Percentiles rank a stretch among this genome's conserved stretches.
Conservation (phyloP, 352 stramenopile species). For the Halophytophthora batemanensis region DNA sequence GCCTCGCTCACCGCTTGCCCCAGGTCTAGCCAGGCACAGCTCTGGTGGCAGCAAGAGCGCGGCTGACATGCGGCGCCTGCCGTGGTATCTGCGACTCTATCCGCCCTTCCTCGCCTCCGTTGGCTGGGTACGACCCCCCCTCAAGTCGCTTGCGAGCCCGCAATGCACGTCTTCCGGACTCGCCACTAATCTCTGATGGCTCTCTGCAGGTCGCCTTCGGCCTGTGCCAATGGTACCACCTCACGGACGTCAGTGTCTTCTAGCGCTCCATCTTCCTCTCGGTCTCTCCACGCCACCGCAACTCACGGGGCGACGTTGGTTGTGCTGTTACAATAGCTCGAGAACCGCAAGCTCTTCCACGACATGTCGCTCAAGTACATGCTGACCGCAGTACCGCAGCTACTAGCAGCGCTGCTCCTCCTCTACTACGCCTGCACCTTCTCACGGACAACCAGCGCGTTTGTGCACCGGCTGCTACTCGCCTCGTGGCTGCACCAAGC, state of each 20-base stretch:
- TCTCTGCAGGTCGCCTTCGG: slow-evolving; percentile 27
- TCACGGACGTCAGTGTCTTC: slow-evolving; percentile 36
- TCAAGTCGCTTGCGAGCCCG: not conserved
- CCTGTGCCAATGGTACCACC: slow-evolving; percentile 56
- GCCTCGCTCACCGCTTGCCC: no score
- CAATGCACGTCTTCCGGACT: not conserved
- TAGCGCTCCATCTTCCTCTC: not conserved
- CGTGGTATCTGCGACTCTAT: slow-evolving; percentile 29
- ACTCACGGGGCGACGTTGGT: not conserved
- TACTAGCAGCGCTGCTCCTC: slow-evolving; percentile 38
- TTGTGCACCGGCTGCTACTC: slow-evolving; percentile 47
- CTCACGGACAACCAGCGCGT: slow-evolving; percentile 28
- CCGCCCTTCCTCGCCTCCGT: slow-evolving; percentile 24
- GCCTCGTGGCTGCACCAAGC: slow-evolving; percentile 57
- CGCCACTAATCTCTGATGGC: slow-evolving; percentile 1
- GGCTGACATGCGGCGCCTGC: not conserved
- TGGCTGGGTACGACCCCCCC: slow-evolving; percentile 18
- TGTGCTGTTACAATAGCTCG: slow-evolving; percentile 15
- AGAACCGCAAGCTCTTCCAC: slow-evolving; percentile 30
- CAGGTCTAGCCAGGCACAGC: no score
- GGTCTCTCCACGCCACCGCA: not conserved
- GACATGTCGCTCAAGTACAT: slow-evolving; percentile 59
- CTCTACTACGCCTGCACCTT: slow-evolving; percentile 71
- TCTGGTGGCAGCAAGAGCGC: no score
- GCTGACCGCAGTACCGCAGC: slow-evolving; percentile 46